Evolutionary conservation across 805 yeast species (phyloP), one percentile per base, ranked within the genome.

Genomic region (Barnettozyma sp.): DNA sequence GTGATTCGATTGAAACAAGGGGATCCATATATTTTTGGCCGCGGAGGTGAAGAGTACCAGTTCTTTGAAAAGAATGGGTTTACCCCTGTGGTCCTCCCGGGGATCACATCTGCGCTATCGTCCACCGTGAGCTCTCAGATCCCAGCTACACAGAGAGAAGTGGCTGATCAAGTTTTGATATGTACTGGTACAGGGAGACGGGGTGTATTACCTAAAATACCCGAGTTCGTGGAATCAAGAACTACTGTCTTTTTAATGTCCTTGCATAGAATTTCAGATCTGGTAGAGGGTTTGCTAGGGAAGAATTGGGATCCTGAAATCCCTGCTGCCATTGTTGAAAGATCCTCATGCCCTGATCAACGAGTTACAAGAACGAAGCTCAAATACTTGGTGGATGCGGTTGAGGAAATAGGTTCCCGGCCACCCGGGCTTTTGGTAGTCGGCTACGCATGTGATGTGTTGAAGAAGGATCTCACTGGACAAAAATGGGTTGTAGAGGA

Each of bases 1-100:
- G 95, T 90, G 2, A 94, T 90, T 3, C 68, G 97, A 40, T 69
- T 90, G 46, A 90, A 90, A 58, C 97, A 90, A 60, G 97, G 97
- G 22, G 97, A 90, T 56, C 97, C 97, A 8, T 90, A 86, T 58
- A 83, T 90, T 22, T 90, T 85, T 56, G 97, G 97, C 4, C 75
- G 97, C 44, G 97, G 97, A 29, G 96, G 95, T 26, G 97, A 90
- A 60, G 97, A 90, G 52, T 84, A 58, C 55, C 49, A 73, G 8
- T 88, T 66, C 54, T 90, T 90, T 58, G 51, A 67, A 20, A 49
- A 65, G 16, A 71, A 80, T 48, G 95, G 95, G 0, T 85, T 52
- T 48, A 65, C 56, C 14, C 94, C 95, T 12, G 48, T 56, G 5
- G 95, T 90, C 2, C 53, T 90, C 9, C 90, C 97, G 0, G 97